Evolutionary conservation across 2,329 filamentous ascomycete species (phyloP).

Genomic region (Colletotrichum orchidophilum): DNA sequence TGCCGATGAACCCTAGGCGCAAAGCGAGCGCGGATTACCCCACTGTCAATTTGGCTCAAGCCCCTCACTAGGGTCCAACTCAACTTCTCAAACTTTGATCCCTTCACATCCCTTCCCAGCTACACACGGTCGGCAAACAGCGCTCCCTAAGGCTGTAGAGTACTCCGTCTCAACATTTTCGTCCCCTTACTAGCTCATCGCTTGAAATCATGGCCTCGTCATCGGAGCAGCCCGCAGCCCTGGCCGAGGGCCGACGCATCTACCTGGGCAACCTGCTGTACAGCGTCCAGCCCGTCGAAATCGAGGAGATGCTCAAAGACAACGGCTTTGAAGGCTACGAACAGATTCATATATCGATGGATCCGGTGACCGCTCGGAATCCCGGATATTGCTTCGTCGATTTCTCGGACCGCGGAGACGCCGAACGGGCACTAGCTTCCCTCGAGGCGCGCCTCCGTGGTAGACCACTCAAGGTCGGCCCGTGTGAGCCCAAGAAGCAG

Average conservation of each 20-base stretch:
- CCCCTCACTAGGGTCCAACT: background rate
- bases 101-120: background rate
- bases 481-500: conserved; percentile 65
- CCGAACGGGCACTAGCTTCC: conserved; percentile 64
- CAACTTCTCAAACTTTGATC: background rate
- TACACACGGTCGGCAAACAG: background rate
- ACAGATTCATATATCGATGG: conserved; percentile 74
- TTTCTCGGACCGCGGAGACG: conserved; percentile 65
- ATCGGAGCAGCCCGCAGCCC: conserved; percentile 7
- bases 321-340: conserved; percentile 50
- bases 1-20: background rate
- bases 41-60: background rate
- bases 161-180: background rate
- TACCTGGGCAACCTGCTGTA: conserved; percentile 72
- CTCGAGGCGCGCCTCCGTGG: conserved; percentile 65
- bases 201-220: background rate
- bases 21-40: background rate
- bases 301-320: conserved; percentile 66
- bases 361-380: conserved; percentile 74
- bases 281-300: conserved; percentile 62
- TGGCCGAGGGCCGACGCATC: conserved; percentile 54
- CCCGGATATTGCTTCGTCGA: conserved; percentile 82
- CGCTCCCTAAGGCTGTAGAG: background rate
- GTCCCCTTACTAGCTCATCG: too few species aligned
- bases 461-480: conserved; percentile 70